phyloP scores from a whole-genome alignment of 2,329 filamentous ascomycete genomes.

The Pestalotiopsis sp. region DNA sequence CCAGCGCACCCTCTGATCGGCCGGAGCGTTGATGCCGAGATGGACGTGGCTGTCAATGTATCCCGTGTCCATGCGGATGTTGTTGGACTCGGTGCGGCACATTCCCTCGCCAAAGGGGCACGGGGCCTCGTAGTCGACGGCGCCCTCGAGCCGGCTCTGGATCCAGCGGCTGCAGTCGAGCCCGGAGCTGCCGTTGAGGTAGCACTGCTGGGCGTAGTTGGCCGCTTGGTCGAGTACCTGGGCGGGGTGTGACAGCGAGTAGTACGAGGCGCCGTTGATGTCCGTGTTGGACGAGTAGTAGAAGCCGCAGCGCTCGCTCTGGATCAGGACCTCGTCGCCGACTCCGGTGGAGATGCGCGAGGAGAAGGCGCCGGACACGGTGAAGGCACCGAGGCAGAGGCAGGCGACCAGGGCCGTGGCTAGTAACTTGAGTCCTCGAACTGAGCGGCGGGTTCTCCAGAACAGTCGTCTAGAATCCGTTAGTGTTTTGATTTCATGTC shows the following conservation, averaged over 20 bases:
- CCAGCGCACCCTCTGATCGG: conserved; percentile 11
- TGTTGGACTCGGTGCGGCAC: conserved; percentile 12
- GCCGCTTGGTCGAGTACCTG: conserved; percentile 11
- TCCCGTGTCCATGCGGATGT: conserved; percentile 18
- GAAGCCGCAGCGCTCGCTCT: conserved; percentile 14
- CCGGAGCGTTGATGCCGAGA: conserved; percentile 18
- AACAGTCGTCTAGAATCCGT: background rate
- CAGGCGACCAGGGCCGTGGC: conserved; percentile 1
- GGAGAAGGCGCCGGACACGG: conserved; percentile 18
- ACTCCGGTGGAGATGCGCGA: conserved; percentile 19
- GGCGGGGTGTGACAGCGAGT: background rate
- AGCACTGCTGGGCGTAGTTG: conserved; percentile 22
- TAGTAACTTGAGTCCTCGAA: background rate
- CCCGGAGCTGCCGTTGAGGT: background rate
- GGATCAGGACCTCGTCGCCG: conserved; percentile 20
- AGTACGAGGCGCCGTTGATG: background rate
- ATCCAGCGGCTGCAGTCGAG: conserved; percentile 2
- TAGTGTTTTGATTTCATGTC: too few relatives aligned
- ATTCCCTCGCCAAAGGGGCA: conserved; percentile 19
- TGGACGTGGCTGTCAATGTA: conserved; percentile 19
- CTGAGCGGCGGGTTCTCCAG: conserved; percentile 1
- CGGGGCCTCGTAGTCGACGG: background rate
- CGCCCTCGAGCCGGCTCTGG: background rate
- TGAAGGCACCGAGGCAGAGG: conserved; percentile 15
- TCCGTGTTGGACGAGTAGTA: background rate